phyloP scores from a whole-genome alignment of 2,329 filamentous ascomycete species.

The Kalmusia sp. region DNA sequence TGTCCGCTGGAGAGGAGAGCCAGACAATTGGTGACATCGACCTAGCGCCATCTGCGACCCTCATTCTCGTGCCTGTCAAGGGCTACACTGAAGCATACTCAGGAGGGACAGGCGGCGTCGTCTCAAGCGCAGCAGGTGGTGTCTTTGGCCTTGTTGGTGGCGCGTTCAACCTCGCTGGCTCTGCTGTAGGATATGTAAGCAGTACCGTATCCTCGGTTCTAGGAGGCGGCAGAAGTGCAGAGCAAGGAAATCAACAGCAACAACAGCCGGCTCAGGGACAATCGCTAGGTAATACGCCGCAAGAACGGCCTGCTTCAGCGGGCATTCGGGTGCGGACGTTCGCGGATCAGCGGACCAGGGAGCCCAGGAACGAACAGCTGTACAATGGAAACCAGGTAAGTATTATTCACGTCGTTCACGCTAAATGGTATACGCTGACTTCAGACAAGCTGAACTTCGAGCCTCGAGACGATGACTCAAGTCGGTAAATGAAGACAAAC shows the following conservation, averaged over 20 bases:
- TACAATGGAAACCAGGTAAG: conserved; percentile 92
- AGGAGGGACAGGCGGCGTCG: conserved; percentile 38
- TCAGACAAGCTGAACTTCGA: conserved; percentile 69
- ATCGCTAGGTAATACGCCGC: conserved; percentile 14
- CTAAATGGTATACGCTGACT: conserved; percentile 11
- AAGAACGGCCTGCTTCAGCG: conserved; percentile 21
- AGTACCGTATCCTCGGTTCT: conserved; percentile 40
- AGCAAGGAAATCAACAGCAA: conserved; percentile 19
- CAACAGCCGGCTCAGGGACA: conserved; percentile 18
- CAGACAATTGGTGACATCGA: conserved; percentile 72
- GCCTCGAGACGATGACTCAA: conserved; percentile 60
- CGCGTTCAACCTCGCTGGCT: conserved; percentile 42
- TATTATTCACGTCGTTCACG: conserved; percentile 32
- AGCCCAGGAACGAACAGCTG: conserved; percentile 70
- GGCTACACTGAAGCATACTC: conserved; percentile 67
- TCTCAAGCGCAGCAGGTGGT: conserved; percentile 29
- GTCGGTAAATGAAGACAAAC: no score
- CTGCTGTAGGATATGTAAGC: conserved; percentile 41
- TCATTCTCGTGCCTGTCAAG: conserved; percentile 78
- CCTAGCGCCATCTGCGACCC: conserved; percentile 78
- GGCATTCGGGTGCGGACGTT: conserved; percentile 52
- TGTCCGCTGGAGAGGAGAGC: conserved; percentile 78
- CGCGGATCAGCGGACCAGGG: conserved; percentile 57
- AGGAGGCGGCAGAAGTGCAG: conserved; percentile 26
- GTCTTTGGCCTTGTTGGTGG: conserved; percentile 42